These are phyloP conservation scores for Coemansia sp. DNA, from an alignment of 192 early-diverging fungal species.

Conservation along the genomic window DNA sequence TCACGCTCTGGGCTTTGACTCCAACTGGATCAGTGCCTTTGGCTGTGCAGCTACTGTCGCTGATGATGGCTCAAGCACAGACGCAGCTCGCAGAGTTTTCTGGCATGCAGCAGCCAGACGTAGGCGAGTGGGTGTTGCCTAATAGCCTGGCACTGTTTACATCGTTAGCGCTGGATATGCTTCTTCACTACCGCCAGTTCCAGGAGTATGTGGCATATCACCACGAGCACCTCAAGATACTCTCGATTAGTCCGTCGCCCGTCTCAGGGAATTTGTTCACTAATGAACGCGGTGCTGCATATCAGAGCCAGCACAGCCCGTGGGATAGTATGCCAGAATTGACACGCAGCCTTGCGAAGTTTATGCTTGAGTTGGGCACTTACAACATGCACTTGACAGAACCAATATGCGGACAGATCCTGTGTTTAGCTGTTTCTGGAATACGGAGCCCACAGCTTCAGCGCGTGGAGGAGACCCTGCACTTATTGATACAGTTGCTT, in stretches of 20 bases:
- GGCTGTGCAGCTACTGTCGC: conserved; percentile 19
- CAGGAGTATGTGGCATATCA: conserved; percentile 47
- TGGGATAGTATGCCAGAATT: conserved; percentile 43
- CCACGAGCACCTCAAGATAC: conserved; percentile 41
- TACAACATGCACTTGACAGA: background rate
- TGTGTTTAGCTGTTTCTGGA: conserved; percentile 35
- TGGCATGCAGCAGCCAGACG: background rate
- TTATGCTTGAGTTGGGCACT: conserved; percentile 33
- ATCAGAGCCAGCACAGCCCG: conserved; percentile 47
- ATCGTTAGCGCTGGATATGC: conserved; percentile 27
- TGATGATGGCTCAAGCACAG: conserved; percentile 16
- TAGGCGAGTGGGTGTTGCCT: conserved; percentile 13
- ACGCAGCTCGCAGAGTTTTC: conserved; percentile 1
- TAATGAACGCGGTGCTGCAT: conserved; percentile 23
- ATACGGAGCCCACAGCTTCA: conserved; percentile 36
- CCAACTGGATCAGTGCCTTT: conserved; percentile 40
- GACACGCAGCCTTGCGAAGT: conserved; percentile 14
- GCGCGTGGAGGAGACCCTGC: conserved; percentile 34
- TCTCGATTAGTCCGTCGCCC: conserved; percentile 6
- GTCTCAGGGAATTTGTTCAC: background rate
- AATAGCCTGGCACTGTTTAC: conserved; percentile 26
- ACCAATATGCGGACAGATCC: conserved; percentile 27
- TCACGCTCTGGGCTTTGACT: conserved; percentile 34
- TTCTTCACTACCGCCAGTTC: conserved; percentile 46
- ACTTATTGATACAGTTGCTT: conserved; percentile 21